phyloP scores from a whole-genome alignment of 2,329 filamentous ascomycete species.

The Cladosporium sp. region DNA sequence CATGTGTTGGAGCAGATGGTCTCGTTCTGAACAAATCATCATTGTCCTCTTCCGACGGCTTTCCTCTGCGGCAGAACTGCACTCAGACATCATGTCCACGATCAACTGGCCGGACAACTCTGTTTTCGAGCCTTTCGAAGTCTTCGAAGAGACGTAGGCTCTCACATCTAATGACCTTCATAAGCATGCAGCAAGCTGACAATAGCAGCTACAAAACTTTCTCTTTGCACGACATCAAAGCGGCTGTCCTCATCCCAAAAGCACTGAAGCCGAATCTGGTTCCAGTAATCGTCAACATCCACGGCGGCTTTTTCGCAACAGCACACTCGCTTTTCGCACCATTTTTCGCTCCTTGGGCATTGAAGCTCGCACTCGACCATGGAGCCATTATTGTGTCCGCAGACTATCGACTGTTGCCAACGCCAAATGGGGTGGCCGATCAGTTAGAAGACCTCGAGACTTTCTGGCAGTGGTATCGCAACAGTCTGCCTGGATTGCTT shows the following conservation, averaged over 20 bases:
- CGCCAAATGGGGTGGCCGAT: slow-evolving; percentile 1
- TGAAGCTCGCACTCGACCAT: slow-evolving; percentile 4
- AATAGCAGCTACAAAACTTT: slow-evolving; percentile 1
- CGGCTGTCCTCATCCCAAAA: slow-evolving; percentile 2
- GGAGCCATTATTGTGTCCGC: slow-evolving; percentile 7
- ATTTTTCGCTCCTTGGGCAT: slow-evolving; percentile 7
- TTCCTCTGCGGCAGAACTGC: background rate
- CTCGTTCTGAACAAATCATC: no score
- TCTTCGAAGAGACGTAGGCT: slow-evolving; percentile 2
- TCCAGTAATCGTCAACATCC: slow-evolving; percentile 3
- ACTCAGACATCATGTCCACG: background rate
- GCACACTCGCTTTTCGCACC: slow-evolving; percentile 9
- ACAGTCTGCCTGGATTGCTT: background rate
- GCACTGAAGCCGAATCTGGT: background rate
- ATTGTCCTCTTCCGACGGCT: no score
- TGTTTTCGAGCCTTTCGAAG: background rate
- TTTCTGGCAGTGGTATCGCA: slow-evolving; percentile 4
- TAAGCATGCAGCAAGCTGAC: no score
- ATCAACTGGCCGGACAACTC: slow-evolving; percentile 2
- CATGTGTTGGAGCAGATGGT: no score
- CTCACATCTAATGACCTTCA: background rate
- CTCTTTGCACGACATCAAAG: slow-evolving; percentile 2
- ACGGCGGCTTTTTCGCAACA: slow-evolving; percentile 6
- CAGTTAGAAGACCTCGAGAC: slow-evolving; percentile 9
- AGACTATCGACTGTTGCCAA: slow-evolving; percentile 7